Conservation (phyloP, 2,329 filamentous ascomycete species). For the Alternaria postmessia region DNA sequence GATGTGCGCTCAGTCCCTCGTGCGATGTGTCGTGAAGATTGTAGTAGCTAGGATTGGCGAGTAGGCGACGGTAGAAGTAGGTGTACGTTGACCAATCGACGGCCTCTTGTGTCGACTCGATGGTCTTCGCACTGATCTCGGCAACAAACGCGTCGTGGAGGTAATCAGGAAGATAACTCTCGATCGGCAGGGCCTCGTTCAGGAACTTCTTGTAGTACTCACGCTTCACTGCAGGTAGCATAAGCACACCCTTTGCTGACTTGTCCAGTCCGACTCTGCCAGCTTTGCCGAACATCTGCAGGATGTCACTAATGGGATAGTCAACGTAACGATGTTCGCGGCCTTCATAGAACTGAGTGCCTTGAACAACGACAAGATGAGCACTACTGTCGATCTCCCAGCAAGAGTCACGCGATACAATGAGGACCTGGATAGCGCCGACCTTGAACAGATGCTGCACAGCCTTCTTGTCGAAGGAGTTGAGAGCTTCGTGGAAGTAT, state of each 20-base stretch:
- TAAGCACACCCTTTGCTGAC: conserved; percentile 87
- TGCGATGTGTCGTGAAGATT: conserved; percentile 87
- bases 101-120: conserved; percentile 93
- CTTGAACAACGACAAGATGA: conserved; percentile 95
- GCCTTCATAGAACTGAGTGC: conserved; percentile 96
- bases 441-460: conserved; percentile 91
- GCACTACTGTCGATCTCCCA: conserved; percentile 92
- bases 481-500: conserved; percentile 96
- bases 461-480: conserved; percentile 87
- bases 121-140: conserved; percentile 95
- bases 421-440: conserved; percentile 86
- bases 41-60: conserved; percentile 97
- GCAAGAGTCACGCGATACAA: conserved; percentile 86
- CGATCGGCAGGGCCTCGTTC: conserved; percentile 92
- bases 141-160: conserved; percentile 96
- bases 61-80: conserved; percentile 93
- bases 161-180: conserved; percentile 90
- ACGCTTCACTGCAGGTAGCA: conserved; percentile 92
- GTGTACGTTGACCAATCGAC: conserved; percentile 99
- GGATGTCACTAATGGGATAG: conserved; percentile 89
- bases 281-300: conserved; percentile 98
- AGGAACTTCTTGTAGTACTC: conserved; percentile 99
- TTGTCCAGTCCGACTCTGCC: conserved; percentile 80
- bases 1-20: conserved; percentile 89
- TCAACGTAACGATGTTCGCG: conserved; percentile 97